phyloP scores from a whole-genome alignment of 2,329 filamentous ascomycete genomes.

The Colletotrichum scovillei region DNA sequence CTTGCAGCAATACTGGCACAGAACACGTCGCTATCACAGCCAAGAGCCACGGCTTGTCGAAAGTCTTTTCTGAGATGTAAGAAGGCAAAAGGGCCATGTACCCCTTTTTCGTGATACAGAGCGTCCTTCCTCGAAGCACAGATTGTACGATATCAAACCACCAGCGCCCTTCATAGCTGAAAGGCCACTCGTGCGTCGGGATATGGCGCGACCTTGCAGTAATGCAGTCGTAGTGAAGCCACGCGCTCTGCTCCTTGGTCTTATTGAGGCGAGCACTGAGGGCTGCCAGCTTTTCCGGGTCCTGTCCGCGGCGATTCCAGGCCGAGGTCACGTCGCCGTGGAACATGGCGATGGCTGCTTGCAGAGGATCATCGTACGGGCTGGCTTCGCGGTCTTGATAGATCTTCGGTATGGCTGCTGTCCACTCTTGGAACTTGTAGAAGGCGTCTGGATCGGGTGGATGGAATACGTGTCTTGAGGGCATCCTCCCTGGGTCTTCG shows the following conservation, averaged over 20 bases:
- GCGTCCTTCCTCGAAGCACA: not conserved
- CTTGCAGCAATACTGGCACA: not conserved
- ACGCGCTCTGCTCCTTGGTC: not conserved
- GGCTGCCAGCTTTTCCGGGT: not conserved
- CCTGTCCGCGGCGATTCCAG: not conserved
- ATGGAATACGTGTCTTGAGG: not conserved
- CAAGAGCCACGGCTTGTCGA: not conserved
- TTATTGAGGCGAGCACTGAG: too few relatives aligned
- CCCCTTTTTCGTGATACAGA: not conserved
- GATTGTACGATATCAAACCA: not conserved
- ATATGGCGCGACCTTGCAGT: not conserved
- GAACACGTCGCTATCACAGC: not conserved
- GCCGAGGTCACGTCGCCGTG: not conserved
- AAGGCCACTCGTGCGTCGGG: not conserved
- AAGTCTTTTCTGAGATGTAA: not conserved
- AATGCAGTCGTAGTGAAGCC: not conserved
- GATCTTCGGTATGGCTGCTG: not conserved
- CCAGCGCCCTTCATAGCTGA: not conserved
- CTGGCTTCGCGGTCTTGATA: not conserved
- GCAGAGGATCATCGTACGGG: not conserved
- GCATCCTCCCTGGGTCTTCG: not conserved
- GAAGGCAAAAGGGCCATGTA: not conserved
- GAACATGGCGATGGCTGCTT: constrained; percentile 1
- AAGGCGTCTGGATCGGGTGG: not conserved
- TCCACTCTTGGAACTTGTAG: not conserved